A percentile compares a stretch with the other conserved stretches of the same genome.
phyloP scores from a whole-genome alignment of 2,329 filamentous ascomycete species.

The Penicillium digitatum region DNA sequence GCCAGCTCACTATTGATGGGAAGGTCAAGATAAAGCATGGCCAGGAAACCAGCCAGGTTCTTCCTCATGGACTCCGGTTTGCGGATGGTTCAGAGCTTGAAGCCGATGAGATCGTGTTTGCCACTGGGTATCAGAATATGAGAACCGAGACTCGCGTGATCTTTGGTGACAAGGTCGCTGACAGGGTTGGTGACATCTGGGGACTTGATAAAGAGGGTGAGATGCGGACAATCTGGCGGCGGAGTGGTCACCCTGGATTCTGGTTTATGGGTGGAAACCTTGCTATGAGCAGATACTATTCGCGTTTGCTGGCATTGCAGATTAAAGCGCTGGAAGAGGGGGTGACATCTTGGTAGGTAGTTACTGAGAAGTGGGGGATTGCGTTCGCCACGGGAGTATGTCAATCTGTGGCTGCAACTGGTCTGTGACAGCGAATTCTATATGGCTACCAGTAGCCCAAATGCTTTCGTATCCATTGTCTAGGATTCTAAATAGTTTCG shows the following conservation, averaged over 20 bases:
- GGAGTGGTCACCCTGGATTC: constrained; percentile 60
- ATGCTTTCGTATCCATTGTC: background rate
- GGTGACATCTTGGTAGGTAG: constrained; percentile 13
- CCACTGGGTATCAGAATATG: constrained; percentile 64
- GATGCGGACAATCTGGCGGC: constrained; percentile 57
- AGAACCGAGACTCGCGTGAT: constrained; percentile 56
- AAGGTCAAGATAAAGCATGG: constrained; percentile 63
- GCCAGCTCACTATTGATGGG: constrained; percentile 59
- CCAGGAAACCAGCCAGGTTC: constrained; percentile 54
- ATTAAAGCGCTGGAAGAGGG: constrained; percentile 45
- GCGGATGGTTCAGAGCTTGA: constrained; percentile 57
- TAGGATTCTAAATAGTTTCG: background rate
- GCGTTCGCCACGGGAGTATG: too few relatives aligned
- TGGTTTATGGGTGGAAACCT: constrained; percentile 67
- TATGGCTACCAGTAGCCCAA: background rate
- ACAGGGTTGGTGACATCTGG: constrained; percentile 59
- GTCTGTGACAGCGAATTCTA: background rate
- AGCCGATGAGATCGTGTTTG: constrained; percentile 63
- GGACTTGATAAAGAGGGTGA: constrained; percentile 56
- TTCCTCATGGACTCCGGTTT: constrained; percentile 49
- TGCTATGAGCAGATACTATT: constrained; percentile 60
- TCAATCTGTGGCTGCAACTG: background rate
- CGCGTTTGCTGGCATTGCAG: constrained; percentile 50
- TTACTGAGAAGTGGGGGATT: background rate
- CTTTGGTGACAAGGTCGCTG: constrained; percentile 60